Evolutionary conservation across 306 rosid genomes (phyloP).

Genomic region (Trichosanthes truncata): DNA sequence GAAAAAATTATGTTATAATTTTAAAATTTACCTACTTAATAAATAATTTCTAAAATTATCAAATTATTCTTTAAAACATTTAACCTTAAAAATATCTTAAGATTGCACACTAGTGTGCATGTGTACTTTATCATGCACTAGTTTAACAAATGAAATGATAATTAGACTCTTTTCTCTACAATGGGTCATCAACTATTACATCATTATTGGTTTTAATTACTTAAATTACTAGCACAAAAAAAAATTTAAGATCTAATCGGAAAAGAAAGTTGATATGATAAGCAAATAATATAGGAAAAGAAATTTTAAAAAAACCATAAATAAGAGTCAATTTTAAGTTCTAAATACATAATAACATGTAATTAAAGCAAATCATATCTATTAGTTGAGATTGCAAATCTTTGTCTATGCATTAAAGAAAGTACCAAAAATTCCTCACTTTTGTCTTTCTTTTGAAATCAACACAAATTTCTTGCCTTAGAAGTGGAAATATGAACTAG

Average conservation of each 20-base stretch:
- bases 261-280: background rate
- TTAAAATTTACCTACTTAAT: too few species aligned
- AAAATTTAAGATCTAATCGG: background rate
- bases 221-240: background rate
- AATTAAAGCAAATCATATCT: background rate
- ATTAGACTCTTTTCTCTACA: background rate
- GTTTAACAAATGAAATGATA: background rate
- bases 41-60: too few species aligned
- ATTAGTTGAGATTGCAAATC: background rate
- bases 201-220: background rate
- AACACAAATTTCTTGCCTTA: background rate
- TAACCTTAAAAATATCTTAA: too few species aligned
- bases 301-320: background rate
- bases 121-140: background rate
- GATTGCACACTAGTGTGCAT: too few species aligned
- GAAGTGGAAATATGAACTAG: background rate
- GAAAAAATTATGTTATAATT: too few species aligned
- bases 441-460: background rate
- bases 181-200: background rate
- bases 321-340: background rate
- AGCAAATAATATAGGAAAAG: background rate
- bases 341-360: background rate
- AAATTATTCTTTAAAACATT: too few species aligned
- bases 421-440: background rate
- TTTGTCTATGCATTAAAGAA: background rate